These are phyloP conservation scores for Berkeleyomyces basicola DNA, from an alignment of 2,329 filamentous ascomycete genomes.

Conservation along the genomic window DNA sequence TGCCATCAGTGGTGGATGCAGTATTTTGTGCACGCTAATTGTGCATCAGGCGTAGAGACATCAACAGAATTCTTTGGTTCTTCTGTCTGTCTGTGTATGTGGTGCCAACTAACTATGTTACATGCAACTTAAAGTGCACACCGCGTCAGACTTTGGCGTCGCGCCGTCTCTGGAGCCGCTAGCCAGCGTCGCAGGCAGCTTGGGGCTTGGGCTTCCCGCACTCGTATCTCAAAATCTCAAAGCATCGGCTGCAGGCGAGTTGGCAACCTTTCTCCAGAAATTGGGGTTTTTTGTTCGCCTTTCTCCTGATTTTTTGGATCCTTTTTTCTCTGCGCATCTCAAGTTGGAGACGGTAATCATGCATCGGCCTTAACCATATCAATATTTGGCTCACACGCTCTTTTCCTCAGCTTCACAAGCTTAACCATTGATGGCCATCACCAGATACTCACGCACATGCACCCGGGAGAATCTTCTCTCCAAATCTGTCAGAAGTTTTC, in stretches of 20 bases:
- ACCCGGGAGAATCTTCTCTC: background rate
- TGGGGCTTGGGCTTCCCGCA: too few species aligned
- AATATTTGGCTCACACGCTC: background rate
- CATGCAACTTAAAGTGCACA: too few species aligned
- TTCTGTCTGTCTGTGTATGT: too few species aligned
- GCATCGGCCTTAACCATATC: background rate
- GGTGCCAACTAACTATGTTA: too few species aligned
- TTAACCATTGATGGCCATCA: background rate
- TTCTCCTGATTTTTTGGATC: background rate
- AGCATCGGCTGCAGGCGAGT: background rate
- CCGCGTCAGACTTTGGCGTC: too few species aligned
- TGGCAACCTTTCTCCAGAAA: background rate
- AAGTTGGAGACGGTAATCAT: background rate
- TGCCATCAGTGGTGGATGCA: too few species aligned
- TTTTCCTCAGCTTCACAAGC: background rate
- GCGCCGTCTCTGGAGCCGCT: too few species aligned
- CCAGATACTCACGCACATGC: background rate
- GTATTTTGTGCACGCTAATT: too few species aligned
- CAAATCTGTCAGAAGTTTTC: background rate
- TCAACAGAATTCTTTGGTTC: too few species aligned
- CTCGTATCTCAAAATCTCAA: background rate
- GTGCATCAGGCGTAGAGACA: too few species aligned
- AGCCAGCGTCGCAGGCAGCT: too few species aligned
- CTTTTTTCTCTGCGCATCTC: background rate
- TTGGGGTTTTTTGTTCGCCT: background rate